Conservation (phyloP, 2,329 filamentous ascomycete species). For the Fusarium cyanostomum region DNA sequence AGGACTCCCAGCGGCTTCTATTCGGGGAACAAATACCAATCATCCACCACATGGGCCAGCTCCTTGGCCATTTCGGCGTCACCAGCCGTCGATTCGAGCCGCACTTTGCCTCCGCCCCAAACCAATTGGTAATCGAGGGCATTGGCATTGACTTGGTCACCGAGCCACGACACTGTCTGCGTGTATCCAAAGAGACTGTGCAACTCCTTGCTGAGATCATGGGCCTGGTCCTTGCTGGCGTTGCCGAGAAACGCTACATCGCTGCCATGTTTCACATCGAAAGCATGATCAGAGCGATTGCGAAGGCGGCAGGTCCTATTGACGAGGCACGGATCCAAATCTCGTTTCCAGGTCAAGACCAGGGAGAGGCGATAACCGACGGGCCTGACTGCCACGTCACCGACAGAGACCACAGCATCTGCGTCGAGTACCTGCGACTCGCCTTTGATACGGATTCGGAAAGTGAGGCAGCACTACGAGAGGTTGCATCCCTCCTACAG, state of each 20-base stretch:
- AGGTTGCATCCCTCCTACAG: not conserved
- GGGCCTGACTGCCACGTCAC: not conserved
- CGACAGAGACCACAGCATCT: constrained; percentile 1
- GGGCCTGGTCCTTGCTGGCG: not conserved
- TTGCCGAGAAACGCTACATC: not conserved
- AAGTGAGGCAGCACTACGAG: not conserved
- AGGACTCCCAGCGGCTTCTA: not conserved
- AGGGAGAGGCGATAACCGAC: not conserved
- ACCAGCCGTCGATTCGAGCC: no score
- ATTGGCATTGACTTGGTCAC: constrained; percentile 3
- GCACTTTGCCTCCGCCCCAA: no score
- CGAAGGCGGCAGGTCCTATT: not conserved
- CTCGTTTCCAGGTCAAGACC: not conserved
- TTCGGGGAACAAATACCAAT: not conserved
- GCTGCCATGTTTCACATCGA: not conserved
- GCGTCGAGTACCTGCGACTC: not conserved
- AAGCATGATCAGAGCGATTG: not conserved
- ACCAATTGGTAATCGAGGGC: not conserved
- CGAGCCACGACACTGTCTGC: not conserved
- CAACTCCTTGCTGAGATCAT: not conserved
- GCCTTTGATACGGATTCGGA: not conserved
- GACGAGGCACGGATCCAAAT: not conserved
- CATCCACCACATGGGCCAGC: constrained; percentile 1
- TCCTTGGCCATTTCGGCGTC: not conserved
- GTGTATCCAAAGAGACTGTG: not conserved